Base-by-base conservation (phyloP, 371 early-diverging fungal species). In the Nosema bombycis region DNA sequence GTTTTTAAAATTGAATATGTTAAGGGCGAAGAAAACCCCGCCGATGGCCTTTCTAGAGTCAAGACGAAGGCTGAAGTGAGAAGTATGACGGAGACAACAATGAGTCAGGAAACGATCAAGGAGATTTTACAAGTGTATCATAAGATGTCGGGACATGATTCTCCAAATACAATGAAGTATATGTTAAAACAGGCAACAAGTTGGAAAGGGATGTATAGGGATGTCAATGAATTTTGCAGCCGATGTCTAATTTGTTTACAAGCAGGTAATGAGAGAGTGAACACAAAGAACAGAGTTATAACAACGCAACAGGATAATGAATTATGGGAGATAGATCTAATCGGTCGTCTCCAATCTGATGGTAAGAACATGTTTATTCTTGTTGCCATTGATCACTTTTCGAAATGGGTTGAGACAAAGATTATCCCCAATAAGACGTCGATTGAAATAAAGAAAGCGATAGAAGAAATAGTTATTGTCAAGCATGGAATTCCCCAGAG, bases 331-430 rank as follows among this genome's bases (percentile, higher is more conserved):
- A 87, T 0, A 86, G 88, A 28, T 83, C 82, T 34, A 78, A 88
- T 37, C 86, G 86, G n/a, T 81, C 73, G 0, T 73, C 85, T 15
- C 82, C 82, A 38, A 6, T 80, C 83, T 0, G 23, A 61, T 10
- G 1, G 55, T 0, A 81, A 80, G 0, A 87, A 87, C 70, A 78
- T 36, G 0, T 87, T 80, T 80, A 85, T 89, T 6, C 29, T 88
- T 0, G 79, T 84, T 0, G 87, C 86, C 1, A 82, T 86, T 32
- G 89, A 89, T 54, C 72, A 84, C 55, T 70, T 78, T 0, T 85
- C 86, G 0, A 78, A 79, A 55, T 87, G 87, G 87, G 79, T 84
- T 0, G 64, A 86, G 6, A 86, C 87, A 0, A 71, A n/a, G n/a
- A 84, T 87, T 0, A 28, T 86, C n/a, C 76, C 70, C 0, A 67